Percentiles rank a stretch among this genome's conserved stretches.
phyloP scores from a whole-genome alignment of 2,329 filamentous ascomycete species.

The Pleoardoris graminearum region DNA sequence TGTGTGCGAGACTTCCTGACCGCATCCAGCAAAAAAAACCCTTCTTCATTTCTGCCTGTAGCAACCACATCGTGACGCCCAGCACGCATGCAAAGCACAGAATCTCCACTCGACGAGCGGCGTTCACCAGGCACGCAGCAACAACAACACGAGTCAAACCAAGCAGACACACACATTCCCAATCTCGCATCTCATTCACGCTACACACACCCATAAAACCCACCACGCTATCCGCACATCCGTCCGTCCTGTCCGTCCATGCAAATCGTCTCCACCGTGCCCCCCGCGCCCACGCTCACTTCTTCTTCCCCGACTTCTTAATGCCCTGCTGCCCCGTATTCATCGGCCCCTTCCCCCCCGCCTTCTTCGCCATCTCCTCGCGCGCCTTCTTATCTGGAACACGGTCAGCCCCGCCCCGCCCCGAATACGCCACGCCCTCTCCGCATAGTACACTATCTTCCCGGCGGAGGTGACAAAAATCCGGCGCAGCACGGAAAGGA shows the following conservation, averaged over 20 bases:
- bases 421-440: no score
- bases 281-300: slow-evolving; percentile 56
- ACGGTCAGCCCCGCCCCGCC: slow-evolving; percentile 7
- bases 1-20: no score
- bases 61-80: no score
- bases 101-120: no score
- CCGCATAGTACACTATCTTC: no score
- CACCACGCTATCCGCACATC: slow-evolving; percentile 34
- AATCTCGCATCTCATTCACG: slow-evolving; percentile 20
- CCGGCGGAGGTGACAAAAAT: no score
- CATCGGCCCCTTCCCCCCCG: slow-evolving; percentile 82
- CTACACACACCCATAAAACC: slow-evolving; percentile 23
- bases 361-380: slow-evolving; percentile 65
- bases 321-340: slow-evolving; percentile 85
- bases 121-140: no score
- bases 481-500: no score
- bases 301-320: slow-evolving; percentile 94
- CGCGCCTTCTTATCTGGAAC: slow-evolving; percentile 61
- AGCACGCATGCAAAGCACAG: no score
- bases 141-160: neutral
- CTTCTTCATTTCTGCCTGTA: no score
- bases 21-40: no score
- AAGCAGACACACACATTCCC: neutral
- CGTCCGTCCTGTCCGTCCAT: slow-evolving; percentile 12
- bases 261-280: neutral